Evolutionary conservation across 495 filamentous ascomycete species (phyloP).

Genomic region (Podospora didyma): DNA sequence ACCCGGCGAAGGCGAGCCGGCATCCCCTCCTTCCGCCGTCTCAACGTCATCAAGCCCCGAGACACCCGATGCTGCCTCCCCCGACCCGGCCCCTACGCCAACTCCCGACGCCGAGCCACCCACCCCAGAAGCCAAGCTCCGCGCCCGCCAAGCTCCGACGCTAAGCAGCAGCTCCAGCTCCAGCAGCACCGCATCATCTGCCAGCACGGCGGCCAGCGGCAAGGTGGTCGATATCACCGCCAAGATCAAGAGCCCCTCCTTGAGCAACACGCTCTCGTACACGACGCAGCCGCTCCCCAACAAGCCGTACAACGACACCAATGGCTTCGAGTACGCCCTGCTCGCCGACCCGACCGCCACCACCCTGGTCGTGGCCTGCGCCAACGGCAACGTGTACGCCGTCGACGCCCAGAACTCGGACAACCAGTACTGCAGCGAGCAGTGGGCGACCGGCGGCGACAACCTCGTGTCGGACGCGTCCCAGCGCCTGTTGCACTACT

Average conservation of each 20-base stretch:
- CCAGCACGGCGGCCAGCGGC: too few relatives aligned
- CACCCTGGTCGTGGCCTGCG: slow-evolving; percentile 7
- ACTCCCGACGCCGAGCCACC: too few relatives aligned
- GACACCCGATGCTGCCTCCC: too few relatives aligned
- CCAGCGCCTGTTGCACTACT: slow-evolving; percentile 12
- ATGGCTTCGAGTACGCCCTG: slow-evolving; percentile 6
- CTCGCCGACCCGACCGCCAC: slow-evolving; percentile 2
- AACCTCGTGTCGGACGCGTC: slow-evolving; percentile 3
- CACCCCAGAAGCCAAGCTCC: too few relatives aligned
- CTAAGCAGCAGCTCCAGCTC: too few relatives aligned
- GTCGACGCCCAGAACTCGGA: not conserved
- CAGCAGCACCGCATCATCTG: too few relatives aligned
- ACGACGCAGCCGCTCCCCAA: not conserved
- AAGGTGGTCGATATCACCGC: too few relatives aligned
- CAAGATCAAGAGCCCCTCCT: not conserved
- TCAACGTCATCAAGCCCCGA: too few relatives aligned
- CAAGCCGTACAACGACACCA: slow-evolving; percentile 11
- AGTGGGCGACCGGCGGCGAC: slow-evolving; percentile 9
- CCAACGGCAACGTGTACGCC: slow-evolving; percentile 15
- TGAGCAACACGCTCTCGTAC: not conserved
- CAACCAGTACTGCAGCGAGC: slow-evolving; percentile 4
- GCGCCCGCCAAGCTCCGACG: too few relatives aligned
- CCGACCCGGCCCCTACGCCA: too few relatives aligned
- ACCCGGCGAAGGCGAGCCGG: too few relatives aligned
- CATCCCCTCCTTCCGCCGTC: too few relatives aligned